Evolutionary conservation across 2,329 filamentous ascomycete genomes (phyloP).

Genomic region (Basipetospora chlamydospora): DNA sequence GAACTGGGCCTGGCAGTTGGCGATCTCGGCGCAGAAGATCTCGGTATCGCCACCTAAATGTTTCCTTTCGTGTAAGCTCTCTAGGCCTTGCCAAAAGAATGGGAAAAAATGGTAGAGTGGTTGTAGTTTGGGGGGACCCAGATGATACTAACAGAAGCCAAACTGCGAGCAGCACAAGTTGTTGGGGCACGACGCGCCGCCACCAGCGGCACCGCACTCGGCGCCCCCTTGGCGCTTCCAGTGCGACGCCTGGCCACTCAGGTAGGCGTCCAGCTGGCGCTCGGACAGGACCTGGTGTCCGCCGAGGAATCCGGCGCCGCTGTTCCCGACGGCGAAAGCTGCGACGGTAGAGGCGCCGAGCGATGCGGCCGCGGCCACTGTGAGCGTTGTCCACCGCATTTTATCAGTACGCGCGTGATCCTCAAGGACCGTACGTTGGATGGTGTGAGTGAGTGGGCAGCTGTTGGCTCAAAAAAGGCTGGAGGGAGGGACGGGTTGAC

Average conservation of each 20-base stretch:
- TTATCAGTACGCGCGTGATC: background rate
- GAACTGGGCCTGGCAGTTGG: constrained; percentile 19
- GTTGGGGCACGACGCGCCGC: constrained; percentile 7
- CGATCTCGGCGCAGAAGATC: constrained; percentile 5
- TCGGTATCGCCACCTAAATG: constrained; percentile 9
- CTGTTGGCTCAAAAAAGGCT: too few relatives aligned
- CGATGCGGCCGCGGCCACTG: constrained; percentile 4
- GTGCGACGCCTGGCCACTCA: too few relatives aligned
- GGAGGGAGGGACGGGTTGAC: too few relatives aligned
- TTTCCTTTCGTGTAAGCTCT: too few relatives aligned
- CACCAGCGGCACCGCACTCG: background rate
- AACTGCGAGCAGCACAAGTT: constrained; percentile 12
- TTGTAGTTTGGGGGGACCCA: too few relatives aligned
- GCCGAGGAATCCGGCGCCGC: background rate
- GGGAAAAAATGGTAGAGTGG: too few relatives aligned
- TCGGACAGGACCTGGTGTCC: constrained; percentile 2
- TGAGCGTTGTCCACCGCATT: constrained; percentile 5
- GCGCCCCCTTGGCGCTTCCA: constrained; percentile 1
- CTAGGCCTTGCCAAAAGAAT: too few relatives aligned
- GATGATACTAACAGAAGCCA: too few relatives aligned
- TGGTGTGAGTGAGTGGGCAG: too few relatives aligned
- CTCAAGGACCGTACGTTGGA: too few relatives aligned
- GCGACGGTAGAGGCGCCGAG: background rate
- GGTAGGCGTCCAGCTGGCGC: constrained; percentile 1
- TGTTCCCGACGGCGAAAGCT: constrained; percentile 2